Evolutionary conservation across 2,329 filamentous ascomycete species (phyloP).

Genomic region (Pseudogymnoascus sp.): DNA sequence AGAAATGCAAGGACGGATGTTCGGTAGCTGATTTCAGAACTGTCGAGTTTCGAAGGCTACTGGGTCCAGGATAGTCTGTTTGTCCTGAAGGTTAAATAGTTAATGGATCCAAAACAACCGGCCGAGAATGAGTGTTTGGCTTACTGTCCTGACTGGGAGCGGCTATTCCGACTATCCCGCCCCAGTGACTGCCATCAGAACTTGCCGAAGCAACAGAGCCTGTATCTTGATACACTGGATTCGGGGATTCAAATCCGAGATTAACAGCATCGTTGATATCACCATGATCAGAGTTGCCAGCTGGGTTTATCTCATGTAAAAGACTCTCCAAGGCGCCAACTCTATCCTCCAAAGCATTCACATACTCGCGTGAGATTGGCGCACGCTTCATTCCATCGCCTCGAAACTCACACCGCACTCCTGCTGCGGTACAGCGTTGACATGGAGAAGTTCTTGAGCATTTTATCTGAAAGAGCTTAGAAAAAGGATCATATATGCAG

Average conservation of each 20-base stretch:
- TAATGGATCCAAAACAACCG: not conserved
- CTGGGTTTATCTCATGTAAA: conserved; percentile 9
- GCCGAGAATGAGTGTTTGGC: not conserved
- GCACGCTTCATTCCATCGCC: conserved; percentile 13
- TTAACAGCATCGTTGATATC: not conserved
- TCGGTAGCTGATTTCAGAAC: not conserved
- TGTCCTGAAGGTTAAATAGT: not conserved
- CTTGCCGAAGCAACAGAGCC: not conserved
- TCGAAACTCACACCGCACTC: conserved; percentile 14
- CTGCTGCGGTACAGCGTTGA: conserved; percentile 10
- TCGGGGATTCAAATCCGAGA: not conserved
- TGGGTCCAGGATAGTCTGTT: not conserved
- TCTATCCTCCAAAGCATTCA: conserved; percentile 11
- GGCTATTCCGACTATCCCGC: not conserved
- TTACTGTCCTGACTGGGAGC: not conserved
- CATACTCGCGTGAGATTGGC: conserved; percentile 14
- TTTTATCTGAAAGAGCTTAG: conserved; percentile 11
- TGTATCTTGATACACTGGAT: not conserved
- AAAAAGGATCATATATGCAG: not conserved
- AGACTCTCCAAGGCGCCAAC: conserved; percentile 11
- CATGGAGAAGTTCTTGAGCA: conserved; percentile 14
- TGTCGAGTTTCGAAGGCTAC: not conserved
- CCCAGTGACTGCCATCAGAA: not conserved
- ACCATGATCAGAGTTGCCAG: not conserved
- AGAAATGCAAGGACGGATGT: not conserved